Conservation (phyloP, 805 yeast genomes). For the Saccharomycopsis sp. region DNA sequence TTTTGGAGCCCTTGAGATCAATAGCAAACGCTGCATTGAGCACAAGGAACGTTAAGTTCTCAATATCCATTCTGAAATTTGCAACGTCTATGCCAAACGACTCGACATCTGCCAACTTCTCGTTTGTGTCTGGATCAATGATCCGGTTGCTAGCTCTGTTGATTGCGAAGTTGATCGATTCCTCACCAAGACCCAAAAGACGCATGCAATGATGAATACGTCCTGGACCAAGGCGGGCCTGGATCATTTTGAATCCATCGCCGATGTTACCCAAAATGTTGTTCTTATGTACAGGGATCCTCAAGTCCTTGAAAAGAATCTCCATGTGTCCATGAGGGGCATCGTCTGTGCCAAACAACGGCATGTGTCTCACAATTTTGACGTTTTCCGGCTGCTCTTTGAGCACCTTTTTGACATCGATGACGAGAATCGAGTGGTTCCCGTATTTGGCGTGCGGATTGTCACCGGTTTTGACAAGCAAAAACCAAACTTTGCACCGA, state of each 20-base stretch:
- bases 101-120: conserved; percentile 44
- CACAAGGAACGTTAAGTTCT: conserved; percentile 46
- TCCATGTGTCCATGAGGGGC: conserved; percentile 72
- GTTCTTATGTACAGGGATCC: conserved; percentile 34
- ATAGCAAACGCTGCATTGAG: conserved; percentile 56
- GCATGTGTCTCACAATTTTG: conserved; percentile 42
- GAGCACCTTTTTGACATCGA: conserved; percentile 45
- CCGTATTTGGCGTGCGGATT: conserved; percentile 31
- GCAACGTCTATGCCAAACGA: conserved; percentile 43
- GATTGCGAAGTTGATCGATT: conserved; percentile 41
- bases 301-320: conserved; percentile 43
- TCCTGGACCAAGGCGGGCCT: conserved; percentile 63
- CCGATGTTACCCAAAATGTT: conserved; percentile 41
- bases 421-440: conserved; percentile 51
- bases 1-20: conserved; percentile 46
- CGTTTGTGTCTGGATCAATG: conserved; percentile 38
- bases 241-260: conserved; percentile 56
- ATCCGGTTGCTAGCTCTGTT: conserved; percentile 46
- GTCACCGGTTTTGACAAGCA: conserved; percentile 27
- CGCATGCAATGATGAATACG: conserved; percentile 68
- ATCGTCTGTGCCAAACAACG: conserved; percentile 55
- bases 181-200: conserved; percentile 53
- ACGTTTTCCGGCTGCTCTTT: conserved; percentile 39
- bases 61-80: conserved; percentile 46
- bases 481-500: conserved; percentile 37